Base-by-base conservation (phyloP, 2,329 filamentous ascomycete genomes). In the Curvularia eragrostidis region DNA sequence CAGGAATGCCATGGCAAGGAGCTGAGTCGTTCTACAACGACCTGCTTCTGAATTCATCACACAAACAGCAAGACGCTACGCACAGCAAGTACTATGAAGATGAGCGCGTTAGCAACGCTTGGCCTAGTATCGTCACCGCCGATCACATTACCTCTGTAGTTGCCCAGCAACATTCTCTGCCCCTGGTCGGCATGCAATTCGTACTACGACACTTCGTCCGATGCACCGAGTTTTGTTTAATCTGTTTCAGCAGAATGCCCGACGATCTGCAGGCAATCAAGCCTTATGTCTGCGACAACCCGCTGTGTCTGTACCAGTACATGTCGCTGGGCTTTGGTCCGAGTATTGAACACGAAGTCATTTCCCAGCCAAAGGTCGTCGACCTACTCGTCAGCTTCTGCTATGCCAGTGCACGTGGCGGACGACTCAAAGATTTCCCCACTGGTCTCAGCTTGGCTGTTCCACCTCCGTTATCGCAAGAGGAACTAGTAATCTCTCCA, bases 311-410 rank as follows among this genome's bases (percentile, higher is more conserved):
- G 3, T 96, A 91, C 69, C 93, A 97, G 71, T 96, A 95, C 77
- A 90, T 96, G 83, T 83, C 85, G 15, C 81, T 96, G n/a, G 92
- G 91, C 0, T 89, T 97, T 68, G 93, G 93, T 0, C 90, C 91
- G 1, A 92, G 87, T 66, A 87, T 96, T 54, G 93, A 97, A 72
- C 87, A 93, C 71, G 92, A 97, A 70, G 90, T 97, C 21, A 70
- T 90, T 24, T 85, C 86, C 12, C 90, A 93, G 70, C 91, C 92
- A 1, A 86, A 88, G 54, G 91, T 96, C 0, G 90, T 96, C 12
- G 93, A 97, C 71, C 81, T 97, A 1, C 83, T 97, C 0, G 78
- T 96, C 46, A 93, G 87, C 74, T 91, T 97, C 71, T 93, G 91
- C 73, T 95, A 93, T 70, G 71, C 79, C 12, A 85, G 87, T 46